phyloP scores from a whole-genome alignment of 345 rosid genomes.

The Pelargonium nanum region DNA sequence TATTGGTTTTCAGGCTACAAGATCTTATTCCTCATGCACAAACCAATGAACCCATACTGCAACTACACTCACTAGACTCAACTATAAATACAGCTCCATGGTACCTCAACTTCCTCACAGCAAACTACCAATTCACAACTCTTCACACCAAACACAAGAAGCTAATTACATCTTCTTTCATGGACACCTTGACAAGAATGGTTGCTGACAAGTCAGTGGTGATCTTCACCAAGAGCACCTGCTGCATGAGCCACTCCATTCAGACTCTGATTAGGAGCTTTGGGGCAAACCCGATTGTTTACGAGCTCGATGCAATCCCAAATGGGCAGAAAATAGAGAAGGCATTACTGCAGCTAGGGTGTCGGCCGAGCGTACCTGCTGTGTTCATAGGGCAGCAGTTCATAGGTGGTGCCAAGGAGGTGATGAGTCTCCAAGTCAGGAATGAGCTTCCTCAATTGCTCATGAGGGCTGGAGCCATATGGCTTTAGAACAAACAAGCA shows the following conservation, averaged over 20 bases:
- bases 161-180: background rate
- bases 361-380: constrained; percentile 49
- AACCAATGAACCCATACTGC: too few relatives aligned
- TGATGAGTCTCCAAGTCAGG: constrained; percentile 61
- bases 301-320: constrained; percentile 20
- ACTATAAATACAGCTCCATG: background rate
- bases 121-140: background rate
- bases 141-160: background rate
- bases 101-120: background rate
- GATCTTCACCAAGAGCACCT: constrained; percentile 24
- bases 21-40: too few relatives aligned
- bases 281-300: constrained; percentile 23
- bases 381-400: constrained; percentile 72
- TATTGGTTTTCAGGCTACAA: too few relatives aligned
- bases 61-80: too few relatives aligned
- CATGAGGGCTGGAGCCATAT: constrained; percentile 69
- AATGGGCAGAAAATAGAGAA: constrained; percentile 19
- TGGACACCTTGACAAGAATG: constrained; percentile 16
- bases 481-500: constrained; percentile 47
- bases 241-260: constrained; percentile 28
- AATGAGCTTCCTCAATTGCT: constrained; percentile 58
- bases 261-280: constrained; percentile 17
- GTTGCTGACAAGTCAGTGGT: constrained; percentile 18
- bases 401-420: constrained; percentile 65
- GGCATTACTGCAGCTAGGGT: constrained; percentile 19